Evolutionary conservation across 768 basidiomycete species (phyloP).

Genomic region (Naganishia randhawae): DNA sequence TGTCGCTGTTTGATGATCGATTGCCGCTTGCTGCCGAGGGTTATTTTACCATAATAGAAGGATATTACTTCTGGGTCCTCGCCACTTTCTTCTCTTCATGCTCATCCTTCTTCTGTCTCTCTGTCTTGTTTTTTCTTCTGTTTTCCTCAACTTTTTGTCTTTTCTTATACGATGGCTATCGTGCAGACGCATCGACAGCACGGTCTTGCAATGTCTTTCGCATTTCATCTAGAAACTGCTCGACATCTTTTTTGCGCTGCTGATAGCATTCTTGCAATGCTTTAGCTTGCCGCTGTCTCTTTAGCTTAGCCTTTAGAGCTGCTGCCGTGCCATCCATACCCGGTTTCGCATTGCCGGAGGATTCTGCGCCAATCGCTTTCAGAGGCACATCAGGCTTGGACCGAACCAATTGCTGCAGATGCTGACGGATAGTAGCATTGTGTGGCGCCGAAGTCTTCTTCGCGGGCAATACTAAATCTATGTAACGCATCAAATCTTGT

Average conservation of each 20-base stretch:
- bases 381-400: slow-evolving; percentile 18
- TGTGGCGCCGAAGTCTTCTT: slow-evolving; percentile 3
- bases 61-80: background rate
- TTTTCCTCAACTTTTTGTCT: background rate
- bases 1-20: background rate
- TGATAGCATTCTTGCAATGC: slow-evolving; percentile 9
- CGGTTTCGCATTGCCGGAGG: background rate
- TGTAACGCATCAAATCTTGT: slow-evolving; percentile 8
- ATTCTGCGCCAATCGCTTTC: background rate
- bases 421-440: background rate
- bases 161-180: background rate
- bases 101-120: background rate
- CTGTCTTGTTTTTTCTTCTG: background rate
- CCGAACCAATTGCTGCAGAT: slow-evolving; percentile 4
- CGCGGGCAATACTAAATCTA: slow-evolving; percentile 11
- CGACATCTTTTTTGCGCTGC: slow-evolving; percentile 1
- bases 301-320: slow-evolving; percentile 1
- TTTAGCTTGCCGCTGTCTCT: slow-evolving; percentile 1
- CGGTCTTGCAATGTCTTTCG: background rate
- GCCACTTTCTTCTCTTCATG: background rate
- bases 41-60: no score
- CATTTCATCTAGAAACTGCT: slow-evolving; percentile 9
- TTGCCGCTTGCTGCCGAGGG: background rate
- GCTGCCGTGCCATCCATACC: background rate
- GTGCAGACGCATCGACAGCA: background rate